Percentiles rank a stretch among this genome's conserved stretches.
phyloP scores from a whole-genome alignment of 257 asterid genomes.

The Scutellaria galericulata region DNA sequence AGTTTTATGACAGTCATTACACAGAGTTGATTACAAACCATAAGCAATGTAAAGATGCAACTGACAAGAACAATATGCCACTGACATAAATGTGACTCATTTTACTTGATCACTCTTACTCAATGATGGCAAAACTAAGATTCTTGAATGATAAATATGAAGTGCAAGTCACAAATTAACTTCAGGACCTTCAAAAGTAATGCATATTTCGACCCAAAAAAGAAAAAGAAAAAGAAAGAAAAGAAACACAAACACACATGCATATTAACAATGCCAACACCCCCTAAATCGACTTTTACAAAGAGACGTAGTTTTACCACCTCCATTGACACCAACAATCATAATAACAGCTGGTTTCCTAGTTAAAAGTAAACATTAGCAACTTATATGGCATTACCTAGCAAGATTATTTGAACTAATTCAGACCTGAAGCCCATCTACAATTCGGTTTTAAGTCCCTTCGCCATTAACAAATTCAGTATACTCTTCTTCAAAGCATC shows the following conservation, averaged over 20 bases:
- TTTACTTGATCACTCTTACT: not conserved
- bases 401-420: constrained; percentile 29
- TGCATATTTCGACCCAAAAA: not conserved
- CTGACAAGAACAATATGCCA: not conserved
- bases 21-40: constrained; percentile 5
- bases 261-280: not conserved
- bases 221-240: not conserved
- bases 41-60: not conserved
- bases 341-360: constrained; percentile 97
- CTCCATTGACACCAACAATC: constrained; percentile 98
- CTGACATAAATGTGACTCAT: not conserved
- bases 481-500: constrained; percentile 81
- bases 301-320: constrained; percentile 96
- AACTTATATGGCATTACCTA: constrained; percentile 19
- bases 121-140: not conserved
- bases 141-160: not conserved
- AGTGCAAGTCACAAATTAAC: constrained; percentile 4
- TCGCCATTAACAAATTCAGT: constrained; percentile 75
- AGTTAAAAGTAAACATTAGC: constrained; percentile 36
- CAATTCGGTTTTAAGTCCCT: constrained; percentile 84
- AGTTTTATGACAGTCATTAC: not conserved
- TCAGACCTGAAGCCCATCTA: constrained; percentile 84
- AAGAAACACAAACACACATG: not conserved
- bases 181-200: not conserved
- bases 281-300: constrained; percentile 60